Base-by-base conservation (phyloP, 352 stramenopile species). In the Paralagenidium karlingii region DNA sequence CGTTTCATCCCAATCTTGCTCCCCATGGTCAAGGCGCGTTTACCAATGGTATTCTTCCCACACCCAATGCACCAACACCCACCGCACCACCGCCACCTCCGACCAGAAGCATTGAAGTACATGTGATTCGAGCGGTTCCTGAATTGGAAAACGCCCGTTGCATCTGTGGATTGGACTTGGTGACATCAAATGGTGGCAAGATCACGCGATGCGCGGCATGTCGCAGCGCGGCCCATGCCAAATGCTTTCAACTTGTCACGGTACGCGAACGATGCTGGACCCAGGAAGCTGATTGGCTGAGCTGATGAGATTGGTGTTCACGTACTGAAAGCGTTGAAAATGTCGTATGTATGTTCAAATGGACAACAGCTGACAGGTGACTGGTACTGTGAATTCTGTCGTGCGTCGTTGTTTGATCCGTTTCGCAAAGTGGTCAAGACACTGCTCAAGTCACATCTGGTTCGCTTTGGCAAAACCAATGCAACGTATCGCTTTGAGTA, bases 361-460 rank as follows among this genome's bases (percentile, higher is more conserved):
- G 21, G 38, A 33, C 24, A 37, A 34, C 18, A 77, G 58, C 27
- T 53, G 24, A 47, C 21, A 26, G 54, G 62, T 28, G 66, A 84
- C 16, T 90, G 74, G 74, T 68, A 78, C 34, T 90, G 77, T 31
- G 77, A 90, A 38, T 34, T 40, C 7, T 90, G 77, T 49, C 77
- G 77, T 22, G 49, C 68, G 6, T 61, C 69, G 33, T 53, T 62
- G 3, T 90, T 69, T 42, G 77, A 90, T 37, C 77, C 77, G 39
- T 90, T 88, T 40, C 67, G 66, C 31, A 40, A 47, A 15, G 67
- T 85, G 3, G 56, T 70, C 29, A 70, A 71, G 40, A 84, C 64
- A 5, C 39, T 85, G 12, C 33, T 79, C 9, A 40, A 60, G 16
- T 53, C 73, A 10, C 53, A 60, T 12, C 79, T 81, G 41, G 68